A percentile compares a stretch with the other conserved stretches of the same genome.
Evolutionary conservation across 1,284 basidiomycete genomes (phyloP).

Genomic region (Quambalaria eucalypti): DNA sequence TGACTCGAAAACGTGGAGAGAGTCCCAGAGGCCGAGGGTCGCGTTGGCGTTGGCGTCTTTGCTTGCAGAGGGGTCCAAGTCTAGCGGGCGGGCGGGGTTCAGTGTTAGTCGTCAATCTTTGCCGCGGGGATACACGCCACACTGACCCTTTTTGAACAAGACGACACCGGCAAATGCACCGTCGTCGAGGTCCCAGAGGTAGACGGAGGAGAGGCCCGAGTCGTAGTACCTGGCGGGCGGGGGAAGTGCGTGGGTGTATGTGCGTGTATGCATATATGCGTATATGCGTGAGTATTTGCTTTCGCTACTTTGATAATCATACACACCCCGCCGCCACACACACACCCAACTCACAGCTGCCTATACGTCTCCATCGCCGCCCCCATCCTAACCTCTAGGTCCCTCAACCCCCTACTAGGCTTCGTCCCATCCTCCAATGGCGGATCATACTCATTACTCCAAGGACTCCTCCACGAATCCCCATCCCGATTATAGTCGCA

Average conservation of each 20-base stretch:
- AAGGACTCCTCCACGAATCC: slow-evolving; percentile 88
- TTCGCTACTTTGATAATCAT: background rate
- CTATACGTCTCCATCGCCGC: slow-evolving; percentile 95
- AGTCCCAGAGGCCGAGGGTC: slow-evolving; percentile 76
- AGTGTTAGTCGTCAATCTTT: no score
- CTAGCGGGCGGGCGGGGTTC: no score
- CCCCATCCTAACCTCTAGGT: slow-evolving; percentile 85
- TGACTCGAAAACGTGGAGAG: slow-evolving; percentile 94
- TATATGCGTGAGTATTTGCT: no score
- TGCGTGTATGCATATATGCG: no score
- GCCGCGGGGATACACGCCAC: no score
- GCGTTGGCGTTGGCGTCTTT: slow-evolving; percentile 22
- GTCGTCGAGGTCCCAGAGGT: slow-evolving; percentile 95
- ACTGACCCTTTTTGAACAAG: slow-evolving; percentile 84
- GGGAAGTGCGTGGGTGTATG: background rate
- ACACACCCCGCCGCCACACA: background rate
- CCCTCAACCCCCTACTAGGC: slow-evolving; percentile 72
- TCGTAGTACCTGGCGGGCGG: slow-evolving; percentile 71
- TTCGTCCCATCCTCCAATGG: slow-evolving; percentile 74
- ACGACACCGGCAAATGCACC: slow-evolving; percentile 84
- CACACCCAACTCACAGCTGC: slow-evolving; percentile 60
- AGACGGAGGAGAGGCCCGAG: slow-evolving; percentile 92
- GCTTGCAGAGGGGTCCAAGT: background rate
- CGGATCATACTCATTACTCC: slow-evolving; percentile 85
- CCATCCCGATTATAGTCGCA: slow-evolving; percentile 98